Percentiles rank a stretch among this genome's conserved stretches.
These are phyloP conservation scores for Diplodia scrobiculata DNA, from an alignment of 2,329 filamentous ascomycete genomes.

Conservation along the genomic window DNA sequence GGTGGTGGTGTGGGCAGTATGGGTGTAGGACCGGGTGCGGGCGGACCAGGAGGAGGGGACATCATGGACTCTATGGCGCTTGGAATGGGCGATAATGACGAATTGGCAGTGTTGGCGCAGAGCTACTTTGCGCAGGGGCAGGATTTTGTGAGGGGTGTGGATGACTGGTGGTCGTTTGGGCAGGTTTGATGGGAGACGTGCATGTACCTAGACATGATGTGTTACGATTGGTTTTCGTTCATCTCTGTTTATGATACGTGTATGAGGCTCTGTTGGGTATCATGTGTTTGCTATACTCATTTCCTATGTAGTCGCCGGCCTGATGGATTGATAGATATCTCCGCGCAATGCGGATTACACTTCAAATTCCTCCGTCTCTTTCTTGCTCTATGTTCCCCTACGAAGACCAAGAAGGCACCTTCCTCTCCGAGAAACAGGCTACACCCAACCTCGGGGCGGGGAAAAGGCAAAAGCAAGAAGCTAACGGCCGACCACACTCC, in stretches of 20 bases:
- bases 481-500: too few relatives aligned
- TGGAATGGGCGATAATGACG: slow-evolving; percentile 43
- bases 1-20: not conserved
- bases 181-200: not conserved
- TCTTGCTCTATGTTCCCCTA: too few relatives aligned
- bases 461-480: too few relatives aligned
- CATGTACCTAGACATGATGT: not conserved
- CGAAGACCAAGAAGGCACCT: not conserved
- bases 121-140: slow-evolving; percentile 54
- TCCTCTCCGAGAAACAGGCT: too few relatives aligned
- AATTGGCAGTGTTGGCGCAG: slow-evolving; percentile 52
- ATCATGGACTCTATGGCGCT: slow-evolving; percentile 33
- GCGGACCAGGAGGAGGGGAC: slow-evolving; percentile 5
- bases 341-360: not conserved
- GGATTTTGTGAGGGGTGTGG: slow-evolving; percentile 46
- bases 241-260: not conserved
- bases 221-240: not conserved
- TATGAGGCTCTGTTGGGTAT: not conserved
- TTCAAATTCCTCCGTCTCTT: not conserved
- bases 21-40: slow-evolving; percentile 24
- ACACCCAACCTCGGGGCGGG: too few relatives aligned
- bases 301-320: not conserved
- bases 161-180: slow-evolving; percentile 40
- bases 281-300: not conserved
- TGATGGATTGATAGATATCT: not conserved